A percentile compares a stretch with the other conserved stretches of the same genome.
phyloP scores from a whole-genome alignment of 2,329 filamentous ascomycete genomes.

The Fusarium sp. region DNA sequence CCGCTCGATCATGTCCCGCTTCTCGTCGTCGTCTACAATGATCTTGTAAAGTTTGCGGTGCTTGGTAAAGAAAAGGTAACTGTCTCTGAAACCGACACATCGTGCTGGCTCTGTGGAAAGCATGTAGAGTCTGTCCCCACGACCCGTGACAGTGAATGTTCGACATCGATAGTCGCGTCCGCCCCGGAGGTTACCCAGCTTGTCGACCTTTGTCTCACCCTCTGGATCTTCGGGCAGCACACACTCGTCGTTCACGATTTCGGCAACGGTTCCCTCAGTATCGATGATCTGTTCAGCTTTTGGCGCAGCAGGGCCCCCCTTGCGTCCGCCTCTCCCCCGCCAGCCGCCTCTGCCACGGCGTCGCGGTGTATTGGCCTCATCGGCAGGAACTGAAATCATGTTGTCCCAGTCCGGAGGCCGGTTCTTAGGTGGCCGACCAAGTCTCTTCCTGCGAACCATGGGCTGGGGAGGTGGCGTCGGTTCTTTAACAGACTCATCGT shows the following conservation, averaged over 20 bases:
- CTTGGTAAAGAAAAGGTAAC: constrained; percentile 98
- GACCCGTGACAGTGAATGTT: constrained; percentile 89
- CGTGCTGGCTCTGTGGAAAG: constrained; percentile 96
- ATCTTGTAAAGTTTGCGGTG: constrained; percentile 97
- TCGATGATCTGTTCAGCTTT: constrained; percentile 88
- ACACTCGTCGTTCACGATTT: constrained; percentile 93
- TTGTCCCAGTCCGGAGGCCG: constrained; percentile 82
- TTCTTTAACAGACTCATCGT: constrained; percentile 62
- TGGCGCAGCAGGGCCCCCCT: constrained; percentile 78
- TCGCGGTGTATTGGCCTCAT: constrained; percentile 70
- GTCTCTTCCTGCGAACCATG: constrained; percentile 78
- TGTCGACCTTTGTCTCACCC: constrained; percentile 94
- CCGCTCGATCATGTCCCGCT: constrained; percentile 93
- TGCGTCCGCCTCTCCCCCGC: constrained; percentile 73
- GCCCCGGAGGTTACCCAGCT: constrained; percentile 82
- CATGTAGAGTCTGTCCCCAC: constrained; percentile 94
- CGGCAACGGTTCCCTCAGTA: constrained; percentile 91
- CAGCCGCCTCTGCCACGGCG: constrained; percentile 78
- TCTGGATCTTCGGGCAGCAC: constrained; percentile 87
- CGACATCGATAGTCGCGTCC: constrained; percentile 94
- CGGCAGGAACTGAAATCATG: constrained; percentile 67
- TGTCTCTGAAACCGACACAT: constrained; percentile 97
- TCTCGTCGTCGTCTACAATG: constrained; percentile 97
- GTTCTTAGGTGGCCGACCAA: constrained; percentile 90
- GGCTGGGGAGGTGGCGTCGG: constrained; percentile 69